Base-by-base conservation (phyloP, 768 basidiomycete genomes). In the Cystobasidium tubakii region DNA sequence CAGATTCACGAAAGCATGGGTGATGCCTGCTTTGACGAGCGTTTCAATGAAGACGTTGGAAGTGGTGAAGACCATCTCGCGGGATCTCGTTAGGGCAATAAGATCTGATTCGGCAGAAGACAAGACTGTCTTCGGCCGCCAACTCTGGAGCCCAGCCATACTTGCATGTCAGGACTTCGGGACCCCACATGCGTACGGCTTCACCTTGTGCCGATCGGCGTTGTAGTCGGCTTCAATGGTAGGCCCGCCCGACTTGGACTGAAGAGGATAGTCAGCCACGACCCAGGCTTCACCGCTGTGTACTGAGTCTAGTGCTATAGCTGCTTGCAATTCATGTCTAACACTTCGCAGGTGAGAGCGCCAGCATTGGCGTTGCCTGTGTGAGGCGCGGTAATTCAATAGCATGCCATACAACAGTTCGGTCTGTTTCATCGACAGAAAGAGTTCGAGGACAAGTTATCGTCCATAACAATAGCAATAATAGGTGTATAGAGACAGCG, bases 1-100 rank as follows among this genome's bases (percentile, higher is more conserved):
- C 87, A 89, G 89, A 81, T 89, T 89, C 21, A 87, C 88, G 77
- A 89, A 88, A 10, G 85, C 85, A 78, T 88, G 87, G 0, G 87
- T 88, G 42, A 89, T 86, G 1, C 87, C 87, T 0, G 85, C 85
- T 65, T 85, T 80, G 19, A 80, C 79, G 23, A 89, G 83, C 0
- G 87, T 81, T 50, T 85, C 82, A 13, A 90, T 82, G 77, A 90
- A 86, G 27, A 88, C 80, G 27, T 87, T 86, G 23, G 87, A 87
- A 1, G 86, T 83, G 0, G 88, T 89, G 71, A 84, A 84, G 81
- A 85, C 77, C 62, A 67, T 67, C 42, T 60, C 29, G 57, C 23
- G 6, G 57, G 15, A n/a, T n/a, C n/a, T n/a, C 15, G 63, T 6
- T 12, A 27, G 31, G 10, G 12, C 6, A 27, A 21, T 3, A 15